phyloP scores from a whole-genome alignment of 129 eudicot species.

The Artemisia annua region DNA sequence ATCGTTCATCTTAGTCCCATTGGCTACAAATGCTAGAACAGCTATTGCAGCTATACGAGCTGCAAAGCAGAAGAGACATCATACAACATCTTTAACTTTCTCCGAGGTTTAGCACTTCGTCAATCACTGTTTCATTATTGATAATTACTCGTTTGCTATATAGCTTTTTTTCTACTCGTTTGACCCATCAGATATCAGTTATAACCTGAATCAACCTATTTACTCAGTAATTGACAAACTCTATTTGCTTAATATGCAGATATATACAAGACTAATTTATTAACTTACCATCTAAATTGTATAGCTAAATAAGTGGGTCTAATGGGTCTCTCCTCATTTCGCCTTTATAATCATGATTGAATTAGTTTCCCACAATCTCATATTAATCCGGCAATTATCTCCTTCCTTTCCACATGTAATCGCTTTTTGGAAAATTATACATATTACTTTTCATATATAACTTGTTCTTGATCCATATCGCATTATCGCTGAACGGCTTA shows the following conservation, averaged over 20 bases:
- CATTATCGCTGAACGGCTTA: no score
- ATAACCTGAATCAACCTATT: not conserved
- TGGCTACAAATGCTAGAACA: slow-evolving; percentile 60
- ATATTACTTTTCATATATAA: no score
- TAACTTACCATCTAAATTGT: no score
- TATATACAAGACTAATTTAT: slow-evolving; percentile 9
- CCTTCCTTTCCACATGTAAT: no score
- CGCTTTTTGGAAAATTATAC: no score
- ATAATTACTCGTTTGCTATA: no score
- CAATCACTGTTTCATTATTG: not conserved
- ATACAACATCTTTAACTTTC: slow-evolving; percentile 55
- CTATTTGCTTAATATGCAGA: slow-evolving; percentile 38
- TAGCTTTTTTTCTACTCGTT: not conserved
- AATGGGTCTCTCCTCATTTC: no score
- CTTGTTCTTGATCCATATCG: no score
- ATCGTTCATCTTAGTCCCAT: slow-evolving; percentile 55
- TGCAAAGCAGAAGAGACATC: slow-evolving; percentile 41
- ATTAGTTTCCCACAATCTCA: no score
- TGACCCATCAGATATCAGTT: not conserved
- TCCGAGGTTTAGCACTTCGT: slow-evolving; percentile 52
- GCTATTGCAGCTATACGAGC: slow-evolving; percentile 51
- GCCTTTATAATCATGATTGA: no score
- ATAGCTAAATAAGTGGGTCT: no score
- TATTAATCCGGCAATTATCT: no score
- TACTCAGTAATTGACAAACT: not conserved